Percentiles rank a stretch among this genome's conserved stretches.
These are phyloP conservation scores for Aspergillus transmontanensis DNA, from an alignment of 2,329 filamentous ascomycete genomes.

Conservation along the genomic window DNA sequence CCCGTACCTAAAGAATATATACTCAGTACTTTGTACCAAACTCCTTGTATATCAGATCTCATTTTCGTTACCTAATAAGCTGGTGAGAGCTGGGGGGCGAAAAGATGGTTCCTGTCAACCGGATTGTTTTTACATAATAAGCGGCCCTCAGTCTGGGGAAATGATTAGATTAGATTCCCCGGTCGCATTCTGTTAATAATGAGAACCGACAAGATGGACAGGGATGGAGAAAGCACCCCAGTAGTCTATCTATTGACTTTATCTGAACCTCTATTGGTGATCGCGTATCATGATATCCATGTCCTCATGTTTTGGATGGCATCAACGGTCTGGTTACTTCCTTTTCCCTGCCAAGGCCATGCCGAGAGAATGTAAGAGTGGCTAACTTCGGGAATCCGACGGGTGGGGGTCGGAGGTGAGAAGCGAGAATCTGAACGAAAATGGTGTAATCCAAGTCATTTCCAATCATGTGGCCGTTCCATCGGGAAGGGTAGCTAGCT, in stretches of 20 bases:
- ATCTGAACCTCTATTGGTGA: neutral
- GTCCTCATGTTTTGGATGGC: neutral
- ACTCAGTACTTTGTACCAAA: too few relatives aligned
- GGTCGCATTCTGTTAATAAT: neutral
- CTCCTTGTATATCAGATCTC: too few relatives aligned
- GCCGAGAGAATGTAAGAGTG: neutral
- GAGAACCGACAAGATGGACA: neutral
- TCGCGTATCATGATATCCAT: neutral
- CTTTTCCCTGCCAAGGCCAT: neutral
- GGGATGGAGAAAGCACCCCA: neutral
- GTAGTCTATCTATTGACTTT: neutral
- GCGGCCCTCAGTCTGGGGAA: neutral
- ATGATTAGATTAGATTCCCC: neutral
- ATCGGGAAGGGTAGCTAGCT: neutral
- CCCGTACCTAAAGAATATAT: neutral
- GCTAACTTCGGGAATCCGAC: conserved; percentile 1
- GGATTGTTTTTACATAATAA: neutral
- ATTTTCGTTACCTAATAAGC: neutral
- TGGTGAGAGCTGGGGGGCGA: neutral
- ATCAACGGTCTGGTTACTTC: neutral
- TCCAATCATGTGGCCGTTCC: neutral
- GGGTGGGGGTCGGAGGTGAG: neutral
- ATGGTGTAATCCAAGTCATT: conserved; percentile 1
- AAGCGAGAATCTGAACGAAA: neutral
- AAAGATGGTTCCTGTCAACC: neutral